Evolutionary conservation across 371 early-diverging fungal genomes (phyloP).

Genomic region (Mucor circinelloides): DNA sequence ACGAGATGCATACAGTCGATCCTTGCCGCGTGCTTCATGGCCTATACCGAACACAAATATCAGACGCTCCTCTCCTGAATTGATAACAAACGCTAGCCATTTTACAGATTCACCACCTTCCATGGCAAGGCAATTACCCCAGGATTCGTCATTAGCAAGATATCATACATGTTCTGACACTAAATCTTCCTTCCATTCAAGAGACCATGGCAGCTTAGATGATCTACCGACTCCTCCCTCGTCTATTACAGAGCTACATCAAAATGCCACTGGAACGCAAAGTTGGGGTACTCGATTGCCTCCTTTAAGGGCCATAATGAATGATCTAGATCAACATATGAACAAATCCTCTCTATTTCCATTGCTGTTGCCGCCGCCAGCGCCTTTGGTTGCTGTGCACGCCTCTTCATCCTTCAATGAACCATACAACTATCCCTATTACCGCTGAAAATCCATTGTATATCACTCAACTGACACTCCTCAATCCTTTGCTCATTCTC

Average conservation of each 20-base stretch:
- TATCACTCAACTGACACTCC: not conserved
- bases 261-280: constrained; percentile 12
- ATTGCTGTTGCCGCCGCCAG: constrained; percentile 8
- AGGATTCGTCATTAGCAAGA: constrained; percentile 6
- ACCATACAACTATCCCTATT: not conserved
- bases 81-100: not conserved
- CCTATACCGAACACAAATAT: not conserved
- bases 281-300: constrained; percentile 17
- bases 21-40: not conserved
- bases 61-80: not conserved
- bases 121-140: not conserved
- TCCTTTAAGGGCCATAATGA: constrained; percentile 30
- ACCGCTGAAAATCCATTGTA: not conserved
- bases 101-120: not conserved
- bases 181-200: not conserved
- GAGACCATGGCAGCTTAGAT: not conserved
- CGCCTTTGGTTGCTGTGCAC: not conserved
- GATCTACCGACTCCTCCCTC: constrained; percentile 14
- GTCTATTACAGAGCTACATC: constrained; percentile 5
- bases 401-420: not conserved
- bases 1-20: not conserved
- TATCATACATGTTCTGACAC: constrained; percentile 11
- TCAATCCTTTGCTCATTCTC: not conserved
- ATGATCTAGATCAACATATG: constrained; percentile 2
- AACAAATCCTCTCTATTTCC: constrained; percentile 6